phyloP scores from a whole-genome alignment of 2,329 filamentous ascomycete species.

The Sodiomyces alkalinus region DNA sequence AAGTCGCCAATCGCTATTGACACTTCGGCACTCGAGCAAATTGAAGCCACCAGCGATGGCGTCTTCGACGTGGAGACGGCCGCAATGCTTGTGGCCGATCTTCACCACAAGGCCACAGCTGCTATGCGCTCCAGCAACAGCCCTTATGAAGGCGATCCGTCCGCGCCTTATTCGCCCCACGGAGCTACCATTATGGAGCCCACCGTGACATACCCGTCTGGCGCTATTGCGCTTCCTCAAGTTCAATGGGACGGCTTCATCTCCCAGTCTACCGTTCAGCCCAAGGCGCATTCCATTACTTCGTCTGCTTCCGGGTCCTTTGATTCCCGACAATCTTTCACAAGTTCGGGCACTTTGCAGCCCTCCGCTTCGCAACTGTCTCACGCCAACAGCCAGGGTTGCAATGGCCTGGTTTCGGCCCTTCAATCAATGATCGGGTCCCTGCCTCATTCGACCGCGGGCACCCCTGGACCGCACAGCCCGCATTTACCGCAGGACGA shows the following conservation, averaged over 20 bases:
- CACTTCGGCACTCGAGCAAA: conserved; percentile 75
- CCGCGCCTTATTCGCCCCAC: conserved; percentile 59
- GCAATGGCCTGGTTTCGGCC: conserved; percentile 46
- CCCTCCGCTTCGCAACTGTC: conserved; percentile 48
- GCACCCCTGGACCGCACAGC: conserved; percentile 58
- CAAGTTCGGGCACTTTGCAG: conserved; percentile 39
- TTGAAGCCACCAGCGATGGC: conserved; percentile 78
- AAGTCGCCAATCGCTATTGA: conserved; percentile 74
- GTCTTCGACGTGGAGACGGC: conserved; percentile 94
- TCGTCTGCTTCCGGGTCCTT: conserved; percentile 51
- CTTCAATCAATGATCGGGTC: conserved; percentile 61
- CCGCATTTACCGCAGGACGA: conserved; percentile 55
- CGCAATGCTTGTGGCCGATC: conserved; percentile 95
- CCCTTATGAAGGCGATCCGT: conserved; percentile 40
- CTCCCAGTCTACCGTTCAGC: conserved; percentile 50
- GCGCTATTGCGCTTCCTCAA: conserved; percentile 67
- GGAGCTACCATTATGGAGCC: conserved; percentile 62
- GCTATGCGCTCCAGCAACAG: conserved; percentile 45
- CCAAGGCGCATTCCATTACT: conserved; percentile 61
- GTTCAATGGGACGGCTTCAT: conserved; percentile 89
- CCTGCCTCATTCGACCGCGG: conserved; percentile 51
- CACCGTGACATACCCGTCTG: conserved; percentile 59
- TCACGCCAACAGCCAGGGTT: conserved; percentile 49
- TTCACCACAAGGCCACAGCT: conserved; percentile 83
- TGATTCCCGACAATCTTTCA: conserved; percentile 51